Percentiles rank a stretch among this genome's conserved stretches.
Evolutionary conservation across 306 rosid species (phyloP).

Genomic region (Arachis hypogaea): DNA sequence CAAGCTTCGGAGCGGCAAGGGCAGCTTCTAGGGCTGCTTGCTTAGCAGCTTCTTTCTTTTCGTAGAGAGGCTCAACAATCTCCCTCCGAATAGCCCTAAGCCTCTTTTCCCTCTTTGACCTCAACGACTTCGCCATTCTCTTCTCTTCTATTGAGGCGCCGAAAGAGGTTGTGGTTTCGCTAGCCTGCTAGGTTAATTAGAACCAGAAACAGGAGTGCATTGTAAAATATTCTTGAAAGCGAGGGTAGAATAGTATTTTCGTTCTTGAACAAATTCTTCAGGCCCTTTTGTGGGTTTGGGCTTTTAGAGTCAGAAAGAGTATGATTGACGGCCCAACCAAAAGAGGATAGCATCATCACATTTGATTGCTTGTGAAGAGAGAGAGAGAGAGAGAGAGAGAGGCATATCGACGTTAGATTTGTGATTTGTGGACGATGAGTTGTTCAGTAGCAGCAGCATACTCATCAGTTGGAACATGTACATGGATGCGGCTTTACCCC

Average conservation of each 20-base stretch:
- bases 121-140: slow-evolving; percentile 85
- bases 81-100: slow-evolving; percentile 88
- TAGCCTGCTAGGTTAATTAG: background rate
- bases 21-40: slow-evolving; percentile 89
- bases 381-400: no score
- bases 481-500: slow-evolving; percentile 17
- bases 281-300: background rate
- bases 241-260: slow-evolving; percentile 26
- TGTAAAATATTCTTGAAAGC: background rate
- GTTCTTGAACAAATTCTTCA: background rate
- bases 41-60: slow-evolving; percentile 86
- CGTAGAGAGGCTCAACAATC: slow-evolving; percentile 81
- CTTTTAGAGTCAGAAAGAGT: background rate
- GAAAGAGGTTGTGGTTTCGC: slow-evolving; percentile 9
- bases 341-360: no score
- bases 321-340: no score
- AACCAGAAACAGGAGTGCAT: background rate
- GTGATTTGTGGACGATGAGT: slow-evolving; percentile 13
- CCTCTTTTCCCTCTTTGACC: slow-evolving; percentile 92
- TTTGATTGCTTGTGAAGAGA: no score
- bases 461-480: slow-evolving; percentile 28
- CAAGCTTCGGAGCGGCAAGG: slow-evolving; percentile 91
- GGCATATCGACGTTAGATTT: no score
- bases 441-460: slow-evolving; percentile 37
- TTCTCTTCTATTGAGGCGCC: background rate